phyloP scores from a whole-genome alignment of 495 filamentous ascomycete species.

The Penicillium paxilli region DNA sequence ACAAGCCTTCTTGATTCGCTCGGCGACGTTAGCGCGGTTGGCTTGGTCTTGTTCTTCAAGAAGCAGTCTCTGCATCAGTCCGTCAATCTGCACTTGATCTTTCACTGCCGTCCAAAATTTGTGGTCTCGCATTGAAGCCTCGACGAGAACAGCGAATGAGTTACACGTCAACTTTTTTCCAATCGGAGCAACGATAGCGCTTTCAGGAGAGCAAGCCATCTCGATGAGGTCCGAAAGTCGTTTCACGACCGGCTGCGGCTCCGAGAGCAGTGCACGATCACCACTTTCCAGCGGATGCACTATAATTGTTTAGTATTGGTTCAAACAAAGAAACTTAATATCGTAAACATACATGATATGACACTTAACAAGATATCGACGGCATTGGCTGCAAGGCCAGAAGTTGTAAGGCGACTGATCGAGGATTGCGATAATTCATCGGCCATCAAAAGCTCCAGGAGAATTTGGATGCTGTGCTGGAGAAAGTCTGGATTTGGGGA shows the following conservation, averaged over 20 bases:
- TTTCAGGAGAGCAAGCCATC: conserved; percentile 16
- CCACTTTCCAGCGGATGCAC: conserved; percentile 15
- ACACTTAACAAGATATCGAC: conserved; percentile 38
- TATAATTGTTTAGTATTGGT: conserved; percentile 1
- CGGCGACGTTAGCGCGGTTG: conserved; percentile 37
- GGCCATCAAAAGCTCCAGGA: conserved; percentile 42
- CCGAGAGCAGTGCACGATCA: conserved; percentile 13
- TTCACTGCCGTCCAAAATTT: conserved; percentile 61
- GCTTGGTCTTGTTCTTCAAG: conserved; percentile 32
- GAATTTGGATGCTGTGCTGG: conserved; percentile 41
- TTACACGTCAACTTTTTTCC: conserved; percentile 46
- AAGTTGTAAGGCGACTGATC: conserved; percentile 15
- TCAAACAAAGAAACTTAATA: background rate
- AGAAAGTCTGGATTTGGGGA: conserved; percentile 38
- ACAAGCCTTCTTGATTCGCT: conserved; percentile 37
- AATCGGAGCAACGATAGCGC: conserved; percentile 2
- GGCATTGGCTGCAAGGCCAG: conserved; percentile 32
- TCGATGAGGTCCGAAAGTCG: conserved; percentile 35
- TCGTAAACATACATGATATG: background rate
- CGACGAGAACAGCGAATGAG: conserved; percentile 63
- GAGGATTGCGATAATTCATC: conserved; percentile 29
- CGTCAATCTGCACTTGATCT: conserved; percentile 39
- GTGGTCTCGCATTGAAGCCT: conserved; percentile 60
- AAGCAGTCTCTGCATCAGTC: conserved; percentile 37
- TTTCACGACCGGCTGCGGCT: conserved; percentile 24